Conservation (phyloP, 805 yeast species). For the Brettanomyces anomalus region DNA sequence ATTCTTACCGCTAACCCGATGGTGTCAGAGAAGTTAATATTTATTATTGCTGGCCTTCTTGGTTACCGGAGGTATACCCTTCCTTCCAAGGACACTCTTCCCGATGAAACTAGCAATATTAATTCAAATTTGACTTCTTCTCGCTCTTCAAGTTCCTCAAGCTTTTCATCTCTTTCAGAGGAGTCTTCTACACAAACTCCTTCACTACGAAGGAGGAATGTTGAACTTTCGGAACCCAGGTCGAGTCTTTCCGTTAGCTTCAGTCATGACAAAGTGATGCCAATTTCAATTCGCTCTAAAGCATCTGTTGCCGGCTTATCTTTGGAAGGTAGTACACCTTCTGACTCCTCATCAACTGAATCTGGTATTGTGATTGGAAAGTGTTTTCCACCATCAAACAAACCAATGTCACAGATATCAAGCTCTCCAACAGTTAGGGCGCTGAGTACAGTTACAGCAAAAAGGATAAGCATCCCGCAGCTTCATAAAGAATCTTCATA, state of each 20-base stretch:
- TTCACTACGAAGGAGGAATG: too few species aligned
- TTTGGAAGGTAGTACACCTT: constrained; percentile 8
- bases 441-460: constrained; percentile 10
- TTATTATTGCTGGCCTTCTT: constrained; percentile 42
- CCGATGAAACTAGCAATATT: too few species aligned
- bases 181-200: neutral
- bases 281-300: neutral
- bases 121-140: too few species aligned
- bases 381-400: constrained; percentile 38
- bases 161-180: neutral
- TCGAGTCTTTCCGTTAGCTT: neutral
- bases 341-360: neutral
- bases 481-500: constrained; percentile 24
- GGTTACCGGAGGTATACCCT: constrained; percentile 25
- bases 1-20: constrained; percentile 49
- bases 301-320: too few species aligned
- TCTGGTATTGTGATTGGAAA: neutral
- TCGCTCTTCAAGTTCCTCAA: too few species aligned
- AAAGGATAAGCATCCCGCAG: constrained; percentile 13
- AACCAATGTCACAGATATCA: constrained; percentile 15
- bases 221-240: too few species aligned
- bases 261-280: neutral
- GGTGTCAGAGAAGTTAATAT: constrained; percentile 45
- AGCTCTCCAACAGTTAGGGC: constrained; percentile 11
- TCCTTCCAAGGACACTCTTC: constrained; percentile 5